phyloP scores from a whole-genome alignment of 768 basidiomycete genomes.

The Clathrus columnatus region DNA sequence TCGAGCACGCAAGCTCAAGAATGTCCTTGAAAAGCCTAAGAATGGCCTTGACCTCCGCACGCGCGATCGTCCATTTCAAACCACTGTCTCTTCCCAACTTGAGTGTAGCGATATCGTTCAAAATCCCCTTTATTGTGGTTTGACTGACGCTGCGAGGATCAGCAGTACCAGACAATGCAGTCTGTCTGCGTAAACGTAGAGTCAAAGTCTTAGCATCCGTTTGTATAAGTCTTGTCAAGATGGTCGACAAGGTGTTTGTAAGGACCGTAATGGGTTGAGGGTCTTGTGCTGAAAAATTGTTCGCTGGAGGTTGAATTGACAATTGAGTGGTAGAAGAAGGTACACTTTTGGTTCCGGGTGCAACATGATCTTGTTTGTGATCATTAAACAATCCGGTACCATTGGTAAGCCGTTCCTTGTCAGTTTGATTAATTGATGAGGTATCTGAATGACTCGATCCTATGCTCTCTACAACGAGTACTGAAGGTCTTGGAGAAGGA shows the following conservation, averaged over 20 bases:
- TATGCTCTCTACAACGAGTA: neutral
- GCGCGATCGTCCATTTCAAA: constrained; percentile 47
- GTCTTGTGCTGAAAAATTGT: constrained; percentile 1
- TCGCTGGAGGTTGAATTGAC: neutral
- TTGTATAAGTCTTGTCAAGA: constrained; percentile 57
- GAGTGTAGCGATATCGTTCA: constrained; percentile 54
- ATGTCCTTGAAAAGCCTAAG: constrained; percentile 81
- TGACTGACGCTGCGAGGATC: constrained; percentile 84
- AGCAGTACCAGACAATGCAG: constrained; percentile 58
- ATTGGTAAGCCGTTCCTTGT: too few species aligned
- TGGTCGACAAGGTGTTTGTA: constrained; percentile 29
- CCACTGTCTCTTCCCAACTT: constrained; percentile 59
- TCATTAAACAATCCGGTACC: too few species aligned
- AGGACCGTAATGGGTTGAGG: neutral
- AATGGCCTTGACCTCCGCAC: constrained; percentile 73
- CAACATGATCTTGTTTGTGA: neutral
- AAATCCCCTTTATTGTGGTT: constrained; percentile 64
- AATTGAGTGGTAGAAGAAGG: neutral
- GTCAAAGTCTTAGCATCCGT: constrained; percentile 85
- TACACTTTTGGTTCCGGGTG: neutral
- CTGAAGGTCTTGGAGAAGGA: constrained; percentile 6
- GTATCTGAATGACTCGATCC: neutral
- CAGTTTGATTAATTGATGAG: neutral
- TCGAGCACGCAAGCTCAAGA: constrained; percentile 71
- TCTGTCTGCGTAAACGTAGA: constrained; percentile 84